These are phyloP conservation scores for Skeletonema menzelii DNA, from an alignment of 108 stramenopile genomes.

Conservation along the genomic window DNA sequence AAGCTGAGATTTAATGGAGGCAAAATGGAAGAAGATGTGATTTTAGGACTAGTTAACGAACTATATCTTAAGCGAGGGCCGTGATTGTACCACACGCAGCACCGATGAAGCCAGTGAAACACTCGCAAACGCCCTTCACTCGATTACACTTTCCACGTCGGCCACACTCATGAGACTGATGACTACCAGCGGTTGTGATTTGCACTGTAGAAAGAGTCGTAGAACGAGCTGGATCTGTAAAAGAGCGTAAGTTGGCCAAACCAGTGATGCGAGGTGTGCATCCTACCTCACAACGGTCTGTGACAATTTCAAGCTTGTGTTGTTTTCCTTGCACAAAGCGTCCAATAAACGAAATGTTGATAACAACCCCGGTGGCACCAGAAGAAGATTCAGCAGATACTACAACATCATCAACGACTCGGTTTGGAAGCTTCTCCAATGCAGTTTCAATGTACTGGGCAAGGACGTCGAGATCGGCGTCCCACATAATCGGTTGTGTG, in stretches of 20 bases:
- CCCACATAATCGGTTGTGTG: conserved; percentile 52
- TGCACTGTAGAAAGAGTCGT: conserved; percentile 43
- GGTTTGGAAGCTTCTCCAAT: conserved; percentile 55
- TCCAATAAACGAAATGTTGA: conserved; percentile 55
- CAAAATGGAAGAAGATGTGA: too few relatives aligned
- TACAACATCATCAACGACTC: conserved; percentile 59
- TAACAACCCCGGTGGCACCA: conserved; percentile 17
- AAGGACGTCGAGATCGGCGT: conserved; percentile 11
- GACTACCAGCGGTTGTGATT: conserved; percentile 45
- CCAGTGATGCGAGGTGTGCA: conserved; percentile 58
- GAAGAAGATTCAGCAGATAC: conserved; percentile 35
- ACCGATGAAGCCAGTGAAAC: conserved; percentile 65
- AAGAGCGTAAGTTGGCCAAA: conserved; percentile 40
- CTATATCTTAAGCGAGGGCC: conserved; percentile 30
- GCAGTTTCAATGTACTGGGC: conserved; percentile 37
- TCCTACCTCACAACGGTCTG: conserved; percentile 45
- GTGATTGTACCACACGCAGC: conserved; percentile 29
- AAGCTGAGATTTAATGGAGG: too few relatives aligned
- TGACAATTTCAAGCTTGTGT: conserved; percentile 54
- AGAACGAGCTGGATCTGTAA: conserved; percentile 24
- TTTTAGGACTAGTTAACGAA: too few relatives aligned
- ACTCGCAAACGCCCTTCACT: conserved; percentile 66
- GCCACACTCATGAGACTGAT: conserved; percentile 65
- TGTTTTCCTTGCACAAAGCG: conserved; percentile 52
- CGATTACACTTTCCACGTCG: conserved; percentile 77